Evolutionary conservation across 1,139 yeast genomes (phyloP).

Genomic region (Zygoascus meyerae): DNA sequence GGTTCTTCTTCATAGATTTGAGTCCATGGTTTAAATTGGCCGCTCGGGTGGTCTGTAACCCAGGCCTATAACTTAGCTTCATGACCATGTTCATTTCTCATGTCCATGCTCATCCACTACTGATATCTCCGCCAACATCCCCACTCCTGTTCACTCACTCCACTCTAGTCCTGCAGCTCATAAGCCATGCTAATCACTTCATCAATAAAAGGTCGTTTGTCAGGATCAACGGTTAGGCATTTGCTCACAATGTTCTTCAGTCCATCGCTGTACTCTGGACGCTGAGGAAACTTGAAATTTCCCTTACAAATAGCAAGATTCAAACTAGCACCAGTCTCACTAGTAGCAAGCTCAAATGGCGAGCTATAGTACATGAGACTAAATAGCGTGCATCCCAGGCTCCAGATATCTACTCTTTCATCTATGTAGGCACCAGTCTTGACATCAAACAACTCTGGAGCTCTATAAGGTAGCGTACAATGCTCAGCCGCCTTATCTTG

Average conservation of each 20-base stretch:
- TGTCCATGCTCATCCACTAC: too few relatives aligned
- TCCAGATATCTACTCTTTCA: conserved; percentile 84
- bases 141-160: background rate
- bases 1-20: too few relatives aligned
- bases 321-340: conserved; percentile 75
- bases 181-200: conserved; percentile 40
- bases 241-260: conserved; percentile 49
- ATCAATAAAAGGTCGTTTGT: conserved; percentile 56
- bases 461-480: conserved; percentile 81
- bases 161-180: conserved; percentile 3
- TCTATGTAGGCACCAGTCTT: conserved; percentile 56
- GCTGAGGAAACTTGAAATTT: conserved; percentile 56
- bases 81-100: too few relatives aligned
- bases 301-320: conserved; percentile 73
- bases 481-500: conserved; percentile 83
- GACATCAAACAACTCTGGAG: conserved; percentile 84
- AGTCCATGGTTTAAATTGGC: too few relatives aligned
- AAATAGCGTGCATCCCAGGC: conserved; percentile 77
- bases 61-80: too few relatives aligned
- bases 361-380: conserved; percentile 72
- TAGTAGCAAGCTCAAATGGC: conserved; percentile 82
- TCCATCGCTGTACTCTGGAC: conserved; percentile 48
- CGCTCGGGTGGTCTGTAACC: too few relatives aligned
- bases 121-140: too few relatives aligned
- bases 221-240: conserved; percentile 59